Percentiles rank a stretch among this genome's conserved stretches.
Evolutionary conservation across 495 filamentous ascomycete genomes (phyloP).

Genomic region (Rhizodiscina lignyota): DNA sequence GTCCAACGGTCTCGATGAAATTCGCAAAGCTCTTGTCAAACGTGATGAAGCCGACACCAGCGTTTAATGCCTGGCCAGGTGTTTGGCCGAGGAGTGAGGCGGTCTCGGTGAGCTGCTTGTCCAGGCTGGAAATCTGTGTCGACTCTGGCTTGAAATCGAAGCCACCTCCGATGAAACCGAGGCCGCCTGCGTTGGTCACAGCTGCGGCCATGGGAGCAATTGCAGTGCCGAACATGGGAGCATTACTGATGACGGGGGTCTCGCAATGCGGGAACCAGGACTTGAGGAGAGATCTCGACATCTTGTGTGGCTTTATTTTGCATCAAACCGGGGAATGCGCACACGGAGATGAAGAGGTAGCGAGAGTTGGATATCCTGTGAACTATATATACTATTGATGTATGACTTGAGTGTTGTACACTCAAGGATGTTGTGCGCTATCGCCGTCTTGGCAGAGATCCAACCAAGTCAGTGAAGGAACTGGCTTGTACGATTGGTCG

Average conservation of each 20-base stretch:
- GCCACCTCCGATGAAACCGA: background rate
- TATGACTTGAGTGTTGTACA: no score
- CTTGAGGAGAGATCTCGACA: constrained; percentile 1
- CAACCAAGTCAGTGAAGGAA: no score
- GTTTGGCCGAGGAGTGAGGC: background rate
- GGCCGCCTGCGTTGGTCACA: background rate
- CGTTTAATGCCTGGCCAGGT: background rate
- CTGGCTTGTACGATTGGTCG: no score
- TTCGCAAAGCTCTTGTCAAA: background rate
- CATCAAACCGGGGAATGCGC: no score
- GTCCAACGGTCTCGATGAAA: background rate
- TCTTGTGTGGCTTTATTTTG: no score
- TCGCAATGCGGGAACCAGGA: constrained; percentile 1
- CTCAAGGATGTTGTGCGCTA: no score
- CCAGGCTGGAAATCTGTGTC: background rate
- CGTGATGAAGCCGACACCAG: background rate
- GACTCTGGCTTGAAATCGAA: background rate
- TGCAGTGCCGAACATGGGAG: background rate
- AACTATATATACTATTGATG: no score
- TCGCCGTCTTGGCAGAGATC: no score
- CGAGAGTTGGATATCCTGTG: no score
- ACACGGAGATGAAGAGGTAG: no score
- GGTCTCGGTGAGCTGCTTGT: background rate
- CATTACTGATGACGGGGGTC: background rate
- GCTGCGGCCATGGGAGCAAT: background rate